Evolutionary conservation across 1,284 basidiomycete species (phyloP).

Genomic region (Moesziomyces parantarcticus): DNA sequence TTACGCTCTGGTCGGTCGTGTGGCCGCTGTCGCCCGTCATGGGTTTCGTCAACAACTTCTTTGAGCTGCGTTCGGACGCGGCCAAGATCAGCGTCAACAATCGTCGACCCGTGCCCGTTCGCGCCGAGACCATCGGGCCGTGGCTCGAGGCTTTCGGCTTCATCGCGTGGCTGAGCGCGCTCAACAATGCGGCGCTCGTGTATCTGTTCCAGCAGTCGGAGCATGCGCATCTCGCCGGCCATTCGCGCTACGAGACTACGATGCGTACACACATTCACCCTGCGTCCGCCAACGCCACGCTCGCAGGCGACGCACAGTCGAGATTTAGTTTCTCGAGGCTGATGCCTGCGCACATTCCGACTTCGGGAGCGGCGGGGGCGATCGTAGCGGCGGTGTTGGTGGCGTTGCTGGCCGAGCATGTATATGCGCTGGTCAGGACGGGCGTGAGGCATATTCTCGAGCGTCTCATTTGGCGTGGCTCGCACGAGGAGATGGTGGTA

Average conservation of each 20-base stretch:
- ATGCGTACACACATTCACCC: conserved; percentile 55
- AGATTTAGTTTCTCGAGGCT: conserved; percentile 43
- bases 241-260: conserved; percentile 47
- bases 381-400: conserved; percentile 57
- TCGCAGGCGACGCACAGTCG: conserved; percentile 14
- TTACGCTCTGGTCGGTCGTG: conserved; percentile 89
- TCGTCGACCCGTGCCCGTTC: conserved; percentile 83
- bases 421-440: conserved; percentile 51
- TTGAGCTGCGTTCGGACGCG: conserved; percentile 92
- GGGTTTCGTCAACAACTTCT: conserved; percentile 78
- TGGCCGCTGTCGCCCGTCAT: conserved; percentile 83
- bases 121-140: conserved; percentile 90
- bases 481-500: conserved; percentile 55
- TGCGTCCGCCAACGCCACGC: background rate
- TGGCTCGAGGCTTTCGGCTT: conserved; percentile 83
- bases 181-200: conserved; percentile 56
- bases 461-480: conserved; percentile 59
- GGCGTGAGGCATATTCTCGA: conserved; percentile 58
- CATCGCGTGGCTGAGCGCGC: conserved; percentile 56
- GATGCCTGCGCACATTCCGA: conserved; percentile 44
- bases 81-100: conserved; percentile 91
- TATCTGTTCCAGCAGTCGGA: conserved; percentile 59
- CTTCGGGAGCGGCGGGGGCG: conserved; percentile 41
- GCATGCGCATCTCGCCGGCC: conserved; percentile 32
- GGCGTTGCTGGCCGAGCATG: conserved; percentile 62